Conservation (phyloP, 345 rosid genomes). For the Brassica nigra region DNA sequence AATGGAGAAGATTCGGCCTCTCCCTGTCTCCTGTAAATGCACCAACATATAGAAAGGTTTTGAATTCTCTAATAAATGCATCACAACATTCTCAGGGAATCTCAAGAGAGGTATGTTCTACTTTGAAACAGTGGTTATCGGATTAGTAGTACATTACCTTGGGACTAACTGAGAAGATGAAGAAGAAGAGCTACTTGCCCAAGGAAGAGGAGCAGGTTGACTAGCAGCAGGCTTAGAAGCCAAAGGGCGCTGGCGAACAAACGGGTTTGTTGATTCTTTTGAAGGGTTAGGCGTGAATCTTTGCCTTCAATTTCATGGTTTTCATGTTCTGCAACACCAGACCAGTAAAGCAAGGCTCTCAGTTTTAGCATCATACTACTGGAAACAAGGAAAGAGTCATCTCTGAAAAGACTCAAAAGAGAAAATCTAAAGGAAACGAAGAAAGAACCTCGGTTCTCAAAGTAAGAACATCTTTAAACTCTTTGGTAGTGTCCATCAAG, state of each 20-base stretch:
- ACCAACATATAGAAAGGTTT: slow-evolving; percentile 1
- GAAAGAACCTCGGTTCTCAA: slow-evolving; percentile 73
- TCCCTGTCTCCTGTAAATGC: slow-evolving; percentile 50
- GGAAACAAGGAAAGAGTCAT: neutral
- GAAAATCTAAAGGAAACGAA: slow-evolving; percentile 5
- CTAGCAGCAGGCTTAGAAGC: slow-evolving; percentile 55
- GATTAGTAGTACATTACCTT: slow-evolving; percentile 29
- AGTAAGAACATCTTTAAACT: slow-evolving; percentile 84
- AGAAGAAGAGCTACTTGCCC: slow-evolving; percentile 64
- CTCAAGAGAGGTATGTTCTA: slow-evolving; percentile 17
- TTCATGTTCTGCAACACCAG: slow-evolving; percentile 63
- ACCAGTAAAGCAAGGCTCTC: slow-evolving; percentile 19
- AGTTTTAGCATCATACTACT: neutral
- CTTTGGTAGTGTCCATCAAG: slow-evolving; percentile 78
- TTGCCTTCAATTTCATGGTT: slow-evolving; percentile 80
- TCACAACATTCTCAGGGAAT: neutral
- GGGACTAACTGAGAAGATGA: slow-evolving; percentile 48
- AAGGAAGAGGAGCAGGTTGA: slow-evolving; percentile 64
- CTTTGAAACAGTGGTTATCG: slow-evolving; percentile 1
- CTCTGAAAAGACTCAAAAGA: neutral
- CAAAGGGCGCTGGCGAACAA: slow-evolving; percentile 76
- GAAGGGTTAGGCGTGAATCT: slow-evolving; percentile 68
- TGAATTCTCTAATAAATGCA: neutral
- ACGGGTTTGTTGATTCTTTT: slow-evolving; percentile 73
- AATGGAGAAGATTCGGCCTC: slow-evolving; percentile 66